A percentile compares a stretch with the other conserved stretches of the same genome.
phyloP scores from a whole-genome alignment of 768 basidiomycete genomes.

The Suillus occidentalis region DNA sequence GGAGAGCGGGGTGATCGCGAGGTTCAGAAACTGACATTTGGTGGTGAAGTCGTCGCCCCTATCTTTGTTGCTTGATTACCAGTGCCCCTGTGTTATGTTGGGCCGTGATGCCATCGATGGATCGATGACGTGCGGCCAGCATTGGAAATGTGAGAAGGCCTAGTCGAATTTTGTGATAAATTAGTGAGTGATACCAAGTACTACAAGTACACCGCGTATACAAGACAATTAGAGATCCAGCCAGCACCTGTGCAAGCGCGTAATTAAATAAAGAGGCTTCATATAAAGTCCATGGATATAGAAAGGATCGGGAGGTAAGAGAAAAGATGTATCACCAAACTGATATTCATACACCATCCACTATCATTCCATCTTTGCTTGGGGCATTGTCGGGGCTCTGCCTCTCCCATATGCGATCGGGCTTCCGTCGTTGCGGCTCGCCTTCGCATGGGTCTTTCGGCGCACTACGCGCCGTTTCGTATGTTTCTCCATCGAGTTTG shows the following conservation, averaged over 20 bases:
- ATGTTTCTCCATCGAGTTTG: constrained; percentile 23
- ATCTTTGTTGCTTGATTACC: background rate
- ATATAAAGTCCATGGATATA: background rate
- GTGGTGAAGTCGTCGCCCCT: background rate
- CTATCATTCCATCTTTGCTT: background rate
- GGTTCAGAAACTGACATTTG: background rate
- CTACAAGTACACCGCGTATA: background rate
- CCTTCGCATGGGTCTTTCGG: background rate
- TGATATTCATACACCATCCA: constrained; percentile 4
- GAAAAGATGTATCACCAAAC: background rate
- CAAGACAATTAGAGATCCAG: background rate
- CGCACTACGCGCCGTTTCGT: background rate
- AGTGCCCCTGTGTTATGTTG: background rate
- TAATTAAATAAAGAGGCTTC: background rate
- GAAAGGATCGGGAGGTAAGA: background rate
- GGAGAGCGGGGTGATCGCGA: background rate
- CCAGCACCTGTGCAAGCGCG: background rate
- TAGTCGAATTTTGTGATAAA: background rate
- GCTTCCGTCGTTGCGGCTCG: background rate
- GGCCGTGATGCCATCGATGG: no score
- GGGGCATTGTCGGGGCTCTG: background rate
- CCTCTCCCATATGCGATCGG: constrained; percentile 7
- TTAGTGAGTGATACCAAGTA: background rate
- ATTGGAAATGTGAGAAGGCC: background rate
- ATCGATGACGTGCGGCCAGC: background rate